Percentiles rank a stretch among this genome's conserved stretches.
Conservation (phyloP, 148 eudicot genomes). For the Fagopyrum esculentum region DNA sequence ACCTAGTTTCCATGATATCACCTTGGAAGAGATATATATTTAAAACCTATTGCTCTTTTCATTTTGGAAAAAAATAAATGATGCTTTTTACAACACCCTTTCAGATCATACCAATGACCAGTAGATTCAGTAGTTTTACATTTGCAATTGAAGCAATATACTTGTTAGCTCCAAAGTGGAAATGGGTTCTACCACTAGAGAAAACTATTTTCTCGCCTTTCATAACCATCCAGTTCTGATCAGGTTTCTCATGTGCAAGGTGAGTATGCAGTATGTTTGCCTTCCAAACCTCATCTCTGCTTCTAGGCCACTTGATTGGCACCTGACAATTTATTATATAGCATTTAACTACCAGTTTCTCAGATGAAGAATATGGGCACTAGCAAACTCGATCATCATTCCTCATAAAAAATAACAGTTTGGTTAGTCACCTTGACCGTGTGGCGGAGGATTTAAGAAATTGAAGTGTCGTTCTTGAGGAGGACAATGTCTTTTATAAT, state of each 20-base stretch:
- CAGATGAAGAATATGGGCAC: background rate
- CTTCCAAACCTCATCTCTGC: conserved; percentile 98
- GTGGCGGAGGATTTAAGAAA: conserved; percentile 96
- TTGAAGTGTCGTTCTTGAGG: conserved; percentile 86
- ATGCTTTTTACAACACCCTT: background rate
- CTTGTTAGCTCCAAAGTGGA: conserved; percentile 95
- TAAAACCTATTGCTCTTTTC: background rate
- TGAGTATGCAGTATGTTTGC: conserved; percentile 99
- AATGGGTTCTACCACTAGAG: conserved; percentile 99
- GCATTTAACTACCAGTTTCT: background rate
- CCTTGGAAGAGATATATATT: background rate
- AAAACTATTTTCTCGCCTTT: conserved; percentile 84
- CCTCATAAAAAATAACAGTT: background rate
- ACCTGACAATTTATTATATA: conserved; percentile 27
- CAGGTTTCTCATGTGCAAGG: conserved; percentile 97
- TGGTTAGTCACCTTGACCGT: conserved; percentile 57
- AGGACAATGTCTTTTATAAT: conserved; percentile 98
- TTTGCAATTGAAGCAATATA: conserved; percentile 88
- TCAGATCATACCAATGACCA: background rate
- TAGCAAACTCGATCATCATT: background rate
- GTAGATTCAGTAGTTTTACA: conserved; percentile 39
- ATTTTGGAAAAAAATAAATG: background rate
- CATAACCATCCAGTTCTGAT: conserved; percentile 99
- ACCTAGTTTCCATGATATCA: background rate
- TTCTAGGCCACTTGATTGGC: conserved; percentile 98